Base-by-base conservation (phyloP, 495 filamentous ascomycete genomes). In the Xylaria scruposa region DNA sequence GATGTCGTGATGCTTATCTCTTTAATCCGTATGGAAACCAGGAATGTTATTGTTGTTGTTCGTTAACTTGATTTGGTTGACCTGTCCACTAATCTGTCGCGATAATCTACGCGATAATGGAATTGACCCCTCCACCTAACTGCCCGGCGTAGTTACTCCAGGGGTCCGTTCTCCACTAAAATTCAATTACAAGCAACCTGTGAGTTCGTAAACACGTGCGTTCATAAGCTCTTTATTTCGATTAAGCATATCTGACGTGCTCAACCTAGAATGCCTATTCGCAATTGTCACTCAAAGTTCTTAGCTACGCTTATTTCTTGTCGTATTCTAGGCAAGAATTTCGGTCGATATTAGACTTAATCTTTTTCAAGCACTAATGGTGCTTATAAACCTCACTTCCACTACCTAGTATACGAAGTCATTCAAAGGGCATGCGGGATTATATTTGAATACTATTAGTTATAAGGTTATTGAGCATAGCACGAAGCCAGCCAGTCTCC, bases 71-170 rank as follows among this genome's bases (percentile, higher is more conserved):
- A 61, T 47, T 46, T 65, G 62, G 62, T 33, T 31, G 63, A 66
- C 9, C 24, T 66, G 63, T 66, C 63, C 63, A 66, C 24, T 36
- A 64, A 36, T 31, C 26, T 58, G 29, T 58, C 53, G 53, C 24
- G 53, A 58, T 58, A 31, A 31, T 3, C 9, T 51, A 51, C 49
- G 53, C 53, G 3, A 56, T 56, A 31, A 56, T 38, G 5, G 21
- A 63, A 63, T 63, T 44, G 38, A 66, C 63, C 63, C 63, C 63
- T 66, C 63, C 31, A 44, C 58, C 10, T 15, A 15, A 59, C n/a
- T 59, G 17, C 12, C 54, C n/a, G 33, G 58, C 36, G 58, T 31
- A 19, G 56, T 38, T 31, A 33, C 58, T 13, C 36, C 31, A 60
- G 58, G 58, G 58, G 58, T 21, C 33, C 8, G 8, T 19, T 60